Evolutionary conservation across 768 basidiomycete species (phyloP).

Genomic region (Megacollybia marginata): DNA sequence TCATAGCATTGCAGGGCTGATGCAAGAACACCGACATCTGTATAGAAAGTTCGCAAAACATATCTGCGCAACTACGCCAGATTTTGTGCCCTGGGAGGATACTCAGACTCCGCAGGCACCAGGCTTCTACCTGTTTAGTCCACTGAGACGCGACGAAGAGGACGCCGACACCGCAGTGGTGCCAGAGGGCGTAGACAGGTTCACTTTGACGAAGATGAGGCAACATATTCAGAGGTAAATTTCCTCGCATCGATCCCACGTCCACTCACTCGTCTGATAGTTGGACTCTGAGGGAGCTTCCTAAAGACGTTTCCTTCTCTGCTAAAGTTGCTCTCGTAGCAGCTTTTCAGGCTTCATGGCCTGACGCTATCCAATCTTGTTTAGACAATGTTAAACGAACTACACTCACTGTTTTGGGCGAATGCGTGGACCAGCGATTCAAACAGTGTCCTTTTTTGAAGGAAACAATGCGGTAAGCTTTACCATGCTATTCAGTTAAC

Average conservation of each 20-base stretch:
- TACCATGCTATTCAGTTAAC: not conserved
- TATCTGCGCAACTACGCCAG: not conserved
- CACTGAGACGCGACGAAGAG: constrained; percentile 10
- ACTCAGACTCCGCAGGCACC: not conserved
- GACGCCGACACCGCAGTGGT: constrained; percentile 6
- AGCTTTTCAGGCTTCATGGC: constrained; percentile 16
- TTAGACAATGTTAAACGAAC: constrained; percentile 4
- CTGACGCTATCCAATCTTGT: constrained; percentile 3
- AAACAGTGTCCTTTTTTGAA: constrained; percentile 3
- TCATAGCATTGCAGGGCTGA: not conserved
- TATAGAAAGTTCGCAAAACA: not conserved
- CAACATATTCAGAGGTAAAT: constrained; percentile 23
- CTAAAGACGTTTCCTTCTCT: constrained; percentile 20
- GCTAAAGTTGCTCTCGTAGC: constrained; percentile 19
- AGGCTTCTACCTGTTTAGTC: constrained; percentile 2
- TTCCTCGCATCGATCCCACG: not conserved
- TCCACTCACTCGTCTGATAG: not conserved
- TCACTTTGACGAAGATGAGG: constrained; percentile 24
- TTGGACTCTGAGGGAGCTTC: constrained; percentile 16
- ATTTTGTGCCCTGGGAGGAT: not conserved
- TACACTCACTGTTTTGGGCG: constrained; percentile 12
- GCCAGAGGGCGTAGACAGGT: constrained; percentile 10
- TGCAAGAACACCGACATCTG: not conserved
- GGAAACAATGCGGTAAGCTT: too few species aligned
- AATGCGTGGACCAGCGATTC: constrained; percentile 21